Conservation (phyloP, 352 stramenopile species). For the Pythium coloratum region DNA sequence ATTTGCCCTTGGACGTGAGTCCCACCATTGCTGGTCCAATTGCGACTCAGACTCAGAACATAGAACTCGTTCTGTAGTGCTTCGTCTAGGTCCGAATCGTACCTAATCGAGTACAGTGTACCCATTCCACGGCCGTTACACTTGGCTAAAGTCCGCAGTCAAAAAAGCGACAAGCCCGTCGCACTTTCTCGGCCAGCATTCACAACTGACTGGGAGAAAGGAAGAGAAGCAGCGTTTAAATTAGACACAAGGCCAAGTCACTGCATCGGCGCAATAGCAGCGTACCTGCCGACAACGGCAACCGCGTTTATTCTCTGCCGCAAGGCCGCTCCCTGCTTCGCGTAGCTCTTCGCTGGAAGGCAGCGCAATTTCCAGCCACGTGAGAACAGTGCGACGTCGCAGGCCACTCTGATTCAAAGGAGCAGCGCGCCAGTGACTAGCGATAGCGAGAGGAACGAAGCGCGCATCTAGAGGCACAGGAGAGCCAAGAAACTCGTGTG, state of each 20-base stretch:
- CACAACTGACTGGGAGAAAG: constrained; percentile 3
- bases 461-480: not conserved
- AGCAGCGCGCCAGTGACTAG: not conserved
- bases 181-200: constrained; percentile 3
- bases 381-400: constrained; percentile 5
- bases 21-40: not conserved
- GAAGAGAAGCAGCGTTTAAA: constrained; percentile 4
- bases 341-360: not conserved
- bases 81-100: constrained; percentile 2
- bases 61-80: not conserved
- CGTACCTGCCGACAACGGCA: constrained; percentile 19
- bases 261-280: not conserved
- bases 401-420: constrained; percentile 5
- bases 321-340: not conserved
- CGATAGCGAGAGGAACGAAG: not conserved
- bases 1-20: not conserved
- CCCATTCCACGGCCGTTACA: constrained; percentile 20
- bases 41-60: constrained; percentile 18
- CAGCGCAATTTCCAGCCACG: not conserved
- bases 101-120: constrained; percentile 9
- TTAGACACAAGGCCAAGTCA: constrained; percentile 5
- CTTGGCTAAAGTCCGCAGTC: not conserved
- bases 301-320: not conserved
- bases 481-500: not conserved
- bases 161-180: not conserved